Conservation (phyloP, 768 basidiomycete species). For the Strobilomyces dryophilus region DNA sequence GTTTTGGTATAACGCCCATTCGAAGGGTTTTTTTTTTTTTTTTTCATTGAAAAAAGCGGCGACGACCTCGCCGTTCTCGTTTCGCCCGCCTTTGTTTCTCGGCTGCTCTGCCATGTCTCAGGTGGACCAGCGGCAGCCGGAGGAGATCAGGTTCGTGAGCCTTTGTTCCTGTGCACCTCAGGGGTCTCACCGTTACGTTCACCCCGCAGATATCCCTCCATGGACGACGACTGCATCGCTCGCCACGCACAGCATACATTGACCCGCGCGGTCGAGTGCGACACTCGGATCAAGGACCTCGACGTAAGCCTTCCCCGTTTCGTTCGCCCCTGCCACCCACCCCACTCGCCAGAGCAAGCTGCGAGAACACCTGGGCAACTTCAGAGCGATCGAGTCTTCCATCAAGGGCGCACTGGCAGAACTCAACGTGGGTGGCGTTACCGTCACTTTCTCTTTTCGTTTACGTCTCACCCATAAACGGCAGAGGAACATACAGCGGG, state of each 20-base stretch:
- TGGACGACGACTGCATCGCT: slow-evolving; percentile 32
- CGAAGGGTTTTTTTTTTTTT: background rate
- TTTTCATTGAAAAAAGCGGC: too few species aligned
- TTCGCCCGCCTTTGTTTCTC: too few species aligned
- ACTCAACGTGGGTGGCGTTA: slow-evolving; percentile 46
- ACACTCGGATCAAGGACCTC: slow-evolving; percentile 57
- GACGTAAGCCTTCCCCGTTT: slow-evolving; percentile 37
- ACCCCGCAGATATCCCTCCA: slow-evolving; percentile 6
- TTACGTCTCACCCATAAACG: background rate
- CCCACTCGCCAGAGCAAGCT: slow-evolving; percentile 48
- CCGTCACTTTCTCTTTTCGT: background rate
- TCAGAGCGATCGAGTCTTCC: slow-evolving; percentile 65
- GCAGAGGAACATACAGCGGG: slow-evolving; percentile 56
- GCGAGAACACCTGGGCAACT: slow-evolving; percentile 69
- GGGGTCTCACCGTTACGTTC: slow-evolving; percentile 8
- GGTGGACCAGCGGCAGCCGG: background rate
- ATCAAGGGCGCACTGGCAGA: slow-evolving; percentile 60
- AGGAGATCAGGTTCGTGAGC: slow-evolving; percentile 16
- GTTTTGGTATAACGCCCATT: background rate
- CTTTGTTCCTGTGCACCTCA: background rate
- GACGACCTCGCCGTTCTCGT: too few species aligned
- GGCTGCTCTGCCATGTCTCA: background rate
- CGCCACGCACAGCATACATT: slow-evolving; percentile 43
- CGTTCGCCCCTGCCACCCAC: background rate
- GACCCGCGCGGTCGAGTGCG: slow-evolving; percentile 45